Base-by-base conservation (phyloP, 2,329 filamentous ascomycete species). In the Pseudogymnoascus sp. region DNA sequence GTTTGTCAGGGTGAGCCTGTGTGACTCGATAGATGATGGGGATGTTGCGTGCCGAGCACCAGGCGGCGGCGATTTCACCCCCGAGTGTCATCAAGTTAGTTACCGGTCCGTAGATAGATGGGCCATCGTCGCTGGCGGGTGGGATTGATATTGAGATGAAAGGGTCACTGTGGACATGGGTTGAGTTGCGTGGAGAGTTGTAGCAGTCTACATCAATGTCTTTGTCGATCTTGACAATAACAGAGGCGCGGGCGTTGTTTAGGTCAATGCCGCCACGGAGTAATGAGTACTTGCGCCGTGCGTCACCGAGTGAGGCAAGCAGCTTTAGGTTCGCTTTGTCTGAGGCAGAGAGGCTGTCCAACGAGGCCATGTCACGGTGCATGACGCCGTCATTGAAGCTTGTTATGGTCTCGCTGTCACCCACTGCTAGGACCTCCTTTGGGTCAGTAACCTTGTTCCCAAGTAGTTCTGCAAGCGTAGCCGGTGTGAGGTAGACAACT, bases 21-120 rank as follows among this genome's bases (percentile, higher is more conserved):
- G 72, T 72, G 16, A 73, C 62, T 11, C 78, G 83, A 72, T 83
- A 89, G 6, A 85, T 83, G 28, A 85, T 77, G 37, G 85, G 81
- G 60, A 89, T 81, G 18, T 76, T 75, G 59, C 85, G 81, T 21
- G 80, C 78, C 55, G 77, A 70, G 69, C 84, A 87, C 83, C 84
- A 89, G 31, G 76, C 76, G 18, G 85, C 86, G 38, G 83, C 84
- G 25, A 87, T 75, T 68, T 87, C 80, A 61, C 84, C 84, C 11
- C 84, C 86, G 3, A 88, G 76, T 38, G 83, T 77, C 87, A 89
- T 89, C 23, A 79, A 67, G 62, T 78, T 76, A 63, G 75, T 74
- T 40, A 84, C 80, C 14, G 75, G 70, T 18, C 71, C 74, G 59
- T 61, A 49, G 5, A 43, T 35, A 11, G n/a, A 14, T 5, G 35